Percentiles rank a stretch among this genome's conserved stretches.
Conservation (phyloP, 1,284 basidiomycete genomes). For the Puccinia polysora region DNA sequence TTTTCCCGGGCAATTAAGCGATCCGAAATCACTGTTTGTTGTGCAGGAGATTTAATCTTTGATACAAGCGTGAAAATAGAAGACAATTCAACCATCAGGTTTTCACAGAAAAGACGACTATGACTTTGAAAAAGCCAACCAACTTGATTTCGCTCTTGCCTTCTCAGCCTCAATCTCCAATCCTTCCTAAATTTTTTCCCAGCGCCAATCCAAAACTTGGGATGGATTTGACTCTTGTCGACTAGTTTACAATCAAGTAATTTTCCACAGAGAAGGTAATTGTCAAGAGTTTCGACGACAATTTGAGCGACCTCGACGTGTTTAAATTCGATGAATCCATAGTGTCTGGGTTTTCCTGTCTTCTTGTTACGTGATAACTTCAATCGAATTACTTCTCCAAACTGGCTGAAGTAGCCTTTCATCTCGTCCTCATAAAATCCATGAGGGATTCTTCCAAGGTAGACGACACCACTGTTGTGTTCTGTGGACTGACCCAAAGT, state of each 20-base stretch:
- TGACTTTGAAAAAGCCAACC: conserved; percentile 45
- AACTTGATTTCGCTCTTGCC: conserved; percentile 76
- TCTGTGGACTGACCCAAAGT: conserved; percentile 53
- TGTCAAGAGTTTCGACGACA: conserved; percentile 98
- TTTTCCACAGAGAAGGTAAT: conserved; percentile 91
- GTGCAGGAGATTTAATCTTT: conserved; percentile 69
- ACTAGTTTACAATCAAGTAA: conserved; percentile 82
- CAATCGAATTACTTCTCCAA: conserved; percentile 81
- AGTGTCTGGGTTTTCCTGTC: conserved; percentile 94
- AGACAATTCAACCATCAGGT: neutral
- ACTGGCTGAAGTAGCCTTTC: conserved; percentile 87
- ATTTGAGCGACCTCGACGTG: conserved; percentile 85
- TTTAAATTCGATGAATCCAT: conserved; percentile 92
- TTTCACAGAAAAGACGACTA: neutral
- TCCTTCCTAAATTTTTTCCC: conserved; percentile 81
- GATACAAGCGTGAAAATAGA: conserved; percentile 7
- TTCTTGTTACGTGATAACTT: conserved; percentile 73
- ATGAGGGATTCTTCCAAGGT: conserved; percentile 84
- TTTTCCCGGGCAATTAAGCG: conserved; percentile 73
- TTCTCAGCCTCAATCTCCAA: conserved; percentile 67
- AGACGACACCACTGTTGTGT: conserved; percentile 76
- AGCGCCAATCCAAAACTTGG: conserved; percentile 92
- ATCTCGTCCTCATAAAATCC: conserved; percentile 96
- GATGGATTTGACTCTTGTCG: conserved; percentile 80
- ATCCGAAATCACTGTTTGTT: conserved; percentile 65